Base-by-base conservation (phyloP, 2,329 filamentous ascomycete genomes). In the Diaporthe longicolla region DNA sequence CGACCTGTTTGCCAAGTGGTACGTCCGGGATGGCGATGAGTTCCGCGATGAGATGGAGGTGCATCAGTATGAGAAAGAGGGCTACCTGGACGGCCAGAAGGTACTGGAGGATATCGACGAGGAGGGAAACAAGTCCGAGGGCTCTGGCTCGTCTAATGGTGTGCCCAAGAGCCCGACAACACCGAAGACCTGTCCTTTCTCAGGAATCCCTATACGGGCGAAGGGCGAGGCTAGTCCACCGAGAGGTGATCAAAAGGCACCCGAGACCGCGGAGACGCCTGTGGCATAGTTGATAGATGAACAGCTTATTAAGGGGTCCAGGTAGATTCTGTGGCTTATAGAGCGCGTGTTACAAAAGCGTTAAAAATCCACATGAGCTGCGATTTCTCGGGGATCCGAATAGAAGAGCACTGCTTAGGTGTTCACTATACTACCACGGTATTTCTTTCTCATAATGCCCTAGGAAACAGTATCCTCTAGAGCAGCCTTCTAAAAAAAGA, bases 1-100 rank as follows among this genome's bases (percentile, higher is more conserved):
- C 80, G 94, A 96, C 82, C 87, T 96, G 40, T 94, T 96, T 81
- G 93, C 93, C n/a, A 93, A 93, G 81, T 95, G 93, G 92, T 93
- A 95, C 78, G 89, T 94, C 48, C 87, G 89, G 45, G 92, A 94
- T 77, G 91, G 92, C 66, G 89, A 91, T 48, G 93, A 94, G 81
- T 90, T 85, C 76, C 81, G 82, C 37, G 79, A 82, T 1, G 83
- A 83, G 21, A 84, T 85, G 17, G 85, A 86, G 71, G 85, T 86
- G 61, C 84, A 87, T 19, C 83, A 87, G 35, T 81, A 90, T 58
- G 91, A 93, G 79, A 84, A 85, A 70, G 92, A 93, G 79, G 92
- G 92, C 0, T 93, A 89, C 78, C 78, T 93, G 26, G 87, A 91
- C 76, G 91, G 91, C 1, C 90, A 90, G 82, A 90, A 88, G 79